Evolutionary conservation across 345 rosid species (phyloP).

Genomic region (Syzygium jambos): DNA sequence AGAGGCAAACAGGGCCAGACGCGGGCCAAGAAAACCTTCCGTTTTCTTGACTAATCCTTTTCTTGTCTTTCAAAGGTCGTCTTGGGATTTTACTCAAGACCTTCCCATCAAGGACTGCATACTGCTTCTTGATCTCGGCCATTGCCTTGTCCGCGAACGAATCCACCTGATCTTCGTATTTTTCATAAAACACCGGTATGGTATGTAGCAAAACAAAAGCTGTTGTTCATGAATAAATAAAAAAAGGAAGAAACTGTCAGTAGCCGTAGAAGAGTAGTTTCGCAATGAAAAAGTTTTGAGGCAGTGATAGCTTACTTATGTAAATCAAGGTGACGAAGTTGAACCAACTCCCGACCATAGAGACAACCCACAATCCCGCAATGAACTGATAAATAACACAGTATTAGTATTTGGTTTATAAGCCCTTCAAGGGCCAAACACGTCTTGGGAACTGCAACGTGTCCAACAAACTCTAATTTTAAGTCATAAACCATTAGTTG

Average conservation of each 20-base stretch:
- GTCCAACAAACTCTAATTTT: not conserved
- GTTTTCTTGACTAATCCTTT: constrained; percentile 30
- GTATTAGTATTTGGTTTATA: not conserved
- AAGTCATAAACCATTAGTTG: not conserved
- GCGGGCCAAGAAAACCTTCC: not conserved
- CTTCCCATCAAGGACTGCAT: constrained; percentile 64
- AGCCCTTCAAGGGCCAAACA: not conserved
- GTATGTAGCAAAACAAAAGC: constrained; percentile 61
- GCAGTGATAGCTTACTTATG: constrained; percentile 34
- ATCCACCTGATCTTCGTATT: constrained; percentile 78
- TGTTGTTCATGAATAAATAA: constrained; percentile 10
- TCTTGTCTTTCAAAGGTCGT: constrained; percentile 64
- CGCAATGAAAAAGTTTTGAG: not conserved
- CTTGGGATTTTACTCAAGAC: constrained; percentile 65
- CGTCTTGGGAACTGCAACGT: not conserved
- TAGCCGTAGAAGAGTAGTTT: not conserved
- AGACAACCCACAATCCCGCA: constrained; percentile 68
- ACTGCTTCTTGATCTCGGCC: constrained; percentile 75
- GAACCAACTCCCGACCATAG: constrained; percentile 61
- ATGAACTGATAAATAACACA: constrained; percentile 39
- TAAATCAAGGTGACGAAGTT: constrained; percentile 71
- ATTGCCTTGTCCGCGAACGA: constrained; percentile 69
- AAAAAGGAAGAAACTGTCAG: not conserved
- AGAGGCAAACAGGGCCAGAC: not conserved
- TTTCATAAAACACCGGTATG: constrained; percentile 72